Conservation (phyloP, 371 early-diverging fungal genomes). For the Gilbertella persicaria region DNA sequence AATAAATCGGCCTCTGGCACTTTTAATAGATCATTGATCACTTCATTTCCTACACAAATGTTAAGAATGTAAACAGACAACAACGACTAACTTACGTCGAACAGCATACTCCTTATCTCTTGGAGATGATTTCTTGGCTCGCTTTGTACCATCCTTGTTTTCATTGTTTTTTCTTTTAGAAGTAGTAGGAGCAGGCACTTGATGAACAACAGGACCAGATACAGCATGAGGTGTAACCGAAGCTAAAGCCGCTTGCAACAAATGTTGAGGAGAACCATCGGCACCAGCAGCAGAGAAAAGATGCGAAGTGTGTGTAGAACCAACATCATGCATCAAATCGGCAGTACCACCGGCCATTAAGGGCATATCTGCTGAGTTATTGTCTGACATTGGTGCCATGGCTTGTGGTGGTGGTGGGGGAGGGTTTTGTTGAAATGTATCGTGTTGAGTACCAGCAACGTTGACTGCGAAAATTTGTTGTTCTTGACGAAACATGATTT, state of each 20-base stretch:
- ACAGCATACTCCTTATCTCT: constrained; percentile 49
- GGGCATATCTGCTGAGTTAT: constrained; percentile 17
- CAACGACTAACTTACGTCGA: constrained; percentile 29
- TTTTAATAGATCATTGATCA: constrained; percentile 47
- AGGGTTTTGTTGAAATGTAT: constrained; percentile 18
- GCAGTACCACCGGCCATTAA: constrained; percentile 17
- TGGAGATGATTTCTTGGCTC: constrained; percentile 40
- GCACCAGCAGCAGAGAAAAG: constrained; percentile 28
- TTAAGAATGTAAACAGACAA: neutral
- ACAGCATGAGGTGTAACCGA: constrained; percentile 28
- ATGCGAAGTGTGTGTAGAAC: constrained; percentile 20
- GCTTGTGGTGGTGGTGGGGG: neutral
- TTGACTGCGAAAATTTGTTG: constrained; percentile 50
- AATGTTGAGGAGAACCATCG: constrained; percentile 41
- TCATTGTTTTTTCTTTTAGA: constrained; percentile 22
- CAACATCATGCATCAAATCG: constrained; percentile 22
- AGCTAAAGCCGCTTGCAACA: constrained; percentile 47
- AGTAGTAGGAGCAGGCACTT: constrained; percentile 1
- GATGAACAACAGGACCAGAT: constrained; percentile 8
- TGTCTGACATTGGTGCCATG: constrained; percentile 3
- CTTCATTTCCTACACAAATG: constrained; percentile 32
- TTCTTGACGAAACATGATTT: constrained; percentile 54
- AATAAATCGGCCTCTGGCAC: constrained; percentile 45
- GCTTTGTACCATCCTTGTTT: constrained; percentile 24
- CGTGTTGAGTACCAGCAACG: constrained; percentile 46